These are phyloP conservation scores for Cornus florida DNA, from an alignment of 148 eudicot genomes.

Conservation along the genomic window DNA sequence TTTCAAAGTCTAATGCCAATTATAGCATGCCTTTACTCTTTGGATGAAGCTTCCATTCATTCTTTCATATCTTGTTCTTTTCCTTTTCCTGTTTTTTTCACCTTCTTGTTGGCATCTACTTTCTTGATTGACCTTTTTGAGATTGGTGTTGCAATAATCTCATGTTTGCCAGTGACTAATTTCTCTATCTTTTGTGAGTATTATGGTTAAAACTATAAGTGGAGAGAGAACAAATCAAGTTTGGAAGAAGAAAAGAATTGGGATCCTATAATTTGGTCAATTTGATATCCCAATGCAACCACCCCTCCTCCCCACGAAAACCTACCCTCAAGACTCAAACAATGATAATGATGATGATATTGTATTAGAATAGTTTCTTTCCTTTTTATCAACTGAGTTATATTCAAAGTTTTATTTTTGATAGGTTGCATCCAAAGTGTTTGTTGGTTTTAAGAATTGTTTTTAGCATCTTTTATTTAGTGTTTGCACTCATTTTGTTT, in stretches of 20 bases:
- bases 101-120: neutral
- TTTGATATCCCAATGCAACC: no score
- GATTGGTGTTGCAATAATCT: neutral
- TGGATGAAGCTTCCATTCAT: neutral
- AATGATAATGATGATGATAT: no score
- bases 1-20: neutral
- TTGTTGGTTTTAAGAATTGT: no score
- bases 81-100: neutral
- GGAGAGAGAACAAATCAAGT: neutral
- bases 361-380: no score
- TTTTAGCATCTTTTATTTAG: no score
- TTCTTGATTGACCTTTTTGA: neutral
- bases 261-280: neutral
- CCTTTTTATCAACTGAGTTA: no score
- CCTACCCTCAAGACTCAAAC: no score
- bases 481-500: no score
- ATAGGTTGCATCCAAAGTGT: no score
- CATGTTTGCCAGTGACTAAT: neutral
- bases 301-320: no score
- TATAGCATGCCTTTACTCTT: neutral
- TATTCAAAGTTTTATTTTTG: no score
- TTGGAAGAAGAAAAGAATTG: neutral
- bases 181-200: neutral
- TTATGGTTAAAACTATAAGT: neutral
- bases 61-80: neutral